Base-by-base conservation (phyloP, 345 rosid species). In the Camelina neglecta region DNA sequence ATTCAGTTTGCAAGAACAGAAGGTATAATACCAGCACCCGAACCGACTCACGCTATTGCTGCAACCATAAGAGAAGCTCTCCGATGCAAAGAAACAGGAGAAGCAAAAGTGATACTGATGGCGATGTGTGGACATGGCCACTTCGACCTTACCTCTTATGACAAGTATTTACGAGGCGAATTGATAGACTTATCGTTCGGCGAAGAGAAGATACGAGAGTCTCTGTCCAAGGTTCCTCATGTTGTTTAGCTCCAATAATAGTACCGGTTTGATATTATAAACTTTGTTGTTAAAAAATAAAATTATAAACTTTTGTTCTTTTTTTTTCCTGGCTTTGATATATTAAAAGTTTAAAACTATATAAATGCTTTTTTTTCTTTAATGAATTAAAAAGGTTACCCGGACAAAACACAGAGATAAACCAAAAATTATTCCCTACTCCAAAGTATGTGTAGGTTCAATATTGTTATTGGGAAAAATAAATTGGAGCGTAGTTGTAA, bases 61-160 rank as follows among this genome's bases (percentile, higher is more conserved):
- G 97, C 98, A 12, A 85, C 97, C 51, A 92, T 94, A 56, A 79
- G 89, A 83, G 96, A 94, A 81, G 98, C 97, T 67, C 83, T 94
- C 21, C 85, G 50, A 6, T 94, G 98, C 69, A 90, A 62, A 74
- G 90, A 90, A 82, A 83, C 87, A 0, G 93, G 98, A 67, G 96
- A 92, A 81, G 81, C 84, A 9, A 91, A 90, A 83, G 97, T 92
- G 33, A 94, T 94, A 82, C 88, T 94, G 8, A 92, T 73, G 82
- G 96, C 95, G 11, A 87, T 90, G 96, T 91, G 98, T 79, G 98
- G 98, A 29, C 98, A 94, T 64, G 98, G 98, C 69, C 98, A 94
- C 74, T 94, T 94, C 38, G 97, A 94, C 75, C 85, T 94, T 63
- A 11, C 92, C 3, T 75, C 98, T 8, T 93, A 93, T 61, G 97